Conservation (phyloP, 768 basidiomycete genomes). For the Sutorius australiensis region DNA sequence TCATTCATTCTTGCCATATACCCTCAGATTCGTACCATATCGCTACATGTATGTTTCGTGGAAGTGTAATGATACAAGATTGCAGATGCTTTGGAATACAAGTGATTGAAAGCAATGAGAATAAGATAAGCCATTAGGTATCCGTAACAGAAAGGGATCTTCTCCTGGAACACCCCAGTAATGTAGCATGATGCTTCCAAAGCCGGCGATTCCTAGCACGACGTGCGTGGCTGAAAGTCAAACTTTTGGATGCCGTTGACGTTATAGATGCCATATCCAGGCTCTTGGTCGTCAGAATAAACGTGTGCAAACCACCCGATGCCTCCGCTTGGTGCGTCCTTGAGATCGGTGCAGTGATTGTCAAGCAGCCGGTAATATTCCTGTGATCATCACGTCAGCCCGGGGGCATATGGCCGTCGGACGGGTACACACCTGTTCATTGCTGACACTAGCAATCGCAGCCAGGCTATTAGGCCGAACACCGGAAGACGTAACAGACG, state of each 20-base stretch:
- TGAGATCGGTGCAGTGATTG: slow-evolving; percentile 58
- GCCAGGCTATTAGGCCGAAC: slow-evolving; percentile 62
- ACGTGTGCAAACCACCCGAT: slow-evolving; percentile 83
- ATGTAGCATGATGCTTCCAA: background rate
- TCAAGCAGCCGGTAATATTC: slow-evolving; percentile 66
- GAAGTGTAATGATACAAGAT: background rate
- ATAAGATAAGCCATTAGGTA: background rate
- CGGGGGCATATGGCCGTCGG: background rate
- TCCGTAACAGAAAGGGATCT: background rate
- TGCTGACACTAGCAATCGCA: slow-evolving; percentile 59
- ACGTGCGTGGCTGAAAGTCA: slow-evolving; percentile 57
- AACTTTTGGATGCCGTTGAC: slow-evolving; percentile 52
- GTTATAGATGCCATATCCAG: slow-evolving; percentile 70
- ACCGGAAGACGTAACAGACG: slow-evolving; percentile 54
- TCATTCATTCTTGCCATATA: background rate
- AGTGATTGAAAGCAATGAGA: background rate
- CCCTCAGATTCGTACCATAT: background rate
- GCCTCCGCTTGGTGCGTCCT: slow-evolving; percentile 54
- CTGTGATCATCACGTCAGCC: slow-evolving; percentile 2
- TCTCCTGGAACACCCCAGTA: background rate
- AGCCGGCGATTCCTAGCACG: slow-evolving; percentile 39
- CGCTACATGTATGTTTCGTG: background rate
- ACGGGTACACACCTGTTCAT: slow-evolving; percentile 48
- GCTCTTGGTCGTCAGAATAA: slow-evolving; percentile 61
- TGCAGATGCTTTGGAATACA: slow-evolving; percentile 4